Base-by-base conservation (phyloP, 2,329 filamentous ascomycete genomes). In the Diaporthe citrichinensis region DNA sequence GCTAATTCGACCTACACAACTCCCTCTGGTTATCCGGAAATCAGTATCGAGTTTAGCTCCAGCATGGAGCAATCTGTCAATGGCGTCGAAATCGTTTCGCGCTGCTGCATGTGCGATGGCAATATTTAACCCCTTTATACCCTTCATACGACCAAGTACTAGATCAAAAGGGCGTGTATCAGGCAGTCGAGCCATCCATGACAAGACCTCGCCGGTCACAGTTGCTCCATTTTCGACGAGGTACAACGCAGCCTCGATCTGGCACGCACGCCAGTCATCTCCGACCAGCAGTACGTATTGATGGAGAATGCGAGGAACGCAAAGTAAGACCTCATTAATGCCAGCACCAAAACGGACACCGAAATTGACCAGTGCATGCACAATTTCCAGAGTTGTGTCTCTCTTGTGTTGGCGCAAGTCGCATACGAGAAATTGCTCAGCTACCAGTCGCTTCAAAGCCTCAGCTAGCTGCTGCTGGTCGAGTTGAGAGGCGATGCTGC, bases 401-500 rank as follows among this genome's bases (percentile, higher is more conserved):
- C n/a, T 41, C 23, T 20, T 25, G 12, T 8, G 17, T 15, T 17
- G 4, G 25, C 7, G 7, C 6, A 39, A 20, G 46, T 34, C 36
- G 17, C 3, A 25, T 14, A 57, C 6, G n/a, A 57, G 9, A 39
- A 57, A 71, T 31, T 71, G 34, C n/a, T 71, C 67, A 23, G 12
- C n/a, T 46, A 71, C 1, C 2, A 71, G 5, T 1, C 4, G 23
- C 25, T 44, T 23, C 1, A 71, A 31, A 7, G 57, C 12, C 6
- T 23, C 2, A 1, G 20, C 7, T 3, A 44, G 10, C 2, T 8
- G 3, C 3, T 44, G 2, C 15, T 7, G 4, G 12, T 15, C 12
- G 49, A 57, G 1, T 8, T 15, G 51, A 12, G 17, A 4, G 1
- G 3, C 1, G 10, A 41, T 5, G 15, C 12, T 28, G 6, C 17